Conservation (phyloP, 495 filamentous ascomycete species). For the Mytilinidion resinicola region DNA sequence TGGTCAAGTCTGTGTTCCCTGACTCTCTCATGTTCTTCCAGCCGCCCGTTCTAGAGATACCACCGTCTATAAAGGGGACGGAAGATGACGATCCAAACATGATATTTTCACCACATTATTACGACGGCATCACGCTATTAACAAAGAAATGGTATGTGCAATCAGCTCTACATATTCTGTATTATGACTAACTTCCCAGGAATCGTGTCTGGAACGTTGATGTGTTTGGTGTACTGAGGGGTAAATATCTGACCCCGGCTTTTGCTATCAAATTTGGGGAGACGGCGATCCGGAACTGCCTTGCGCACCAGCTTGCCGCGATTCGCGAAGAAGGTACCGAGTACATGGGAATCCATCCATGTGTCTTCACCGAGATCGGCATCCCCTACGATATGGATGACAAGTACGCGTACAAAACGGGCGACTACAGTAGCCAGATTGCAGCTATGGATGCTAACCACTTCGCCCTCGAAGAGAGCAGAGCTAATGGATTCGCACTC, state of each 20-base stretch:
- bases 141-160: conserved; percentile 81
- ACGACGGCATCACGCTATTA: conserved; percentile 93
- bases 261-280: conserved; percentile 92
- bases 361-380: conserved; percentile 90
- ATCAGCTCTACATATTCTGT: background rate
- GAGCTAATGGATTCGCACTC: conserved; percentile 74
- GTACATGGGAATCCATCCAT: conserved; percentile 83
- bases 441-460: conserved; percentile 96
- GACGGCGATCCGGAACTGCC: conserved; percentile 89
- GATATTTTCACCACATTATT: conserved; percentile 91
- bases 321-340: conserved; percentile 84
- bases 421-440: conserved; percentile 88
- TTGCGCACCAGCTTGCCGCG: conserved; percentile 82
- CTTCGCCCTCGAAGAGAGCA: conserved; percentile 78
- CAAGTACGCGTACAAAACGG: conserved; percentile 90
- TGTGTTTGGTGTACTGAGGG: conserved; percentile 84
- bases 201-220: conserved; percentile 96
- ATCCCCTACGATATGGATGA: conserved; percentile 99
- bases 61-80: conserved; percentile 80
- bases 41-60: conserved; percentile 84
- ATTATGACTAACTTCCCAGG: conserved; percentile 36
- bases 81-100: conserved; percentile 81
- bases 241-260: conserved; percentile 76
- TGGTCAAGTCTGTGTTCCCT: conserved; percentile 68
- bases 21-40: conserved; percentile 85